Conservation (phyloP, 768 basidiomycete species). For the Suillus brevipes region DNA sequence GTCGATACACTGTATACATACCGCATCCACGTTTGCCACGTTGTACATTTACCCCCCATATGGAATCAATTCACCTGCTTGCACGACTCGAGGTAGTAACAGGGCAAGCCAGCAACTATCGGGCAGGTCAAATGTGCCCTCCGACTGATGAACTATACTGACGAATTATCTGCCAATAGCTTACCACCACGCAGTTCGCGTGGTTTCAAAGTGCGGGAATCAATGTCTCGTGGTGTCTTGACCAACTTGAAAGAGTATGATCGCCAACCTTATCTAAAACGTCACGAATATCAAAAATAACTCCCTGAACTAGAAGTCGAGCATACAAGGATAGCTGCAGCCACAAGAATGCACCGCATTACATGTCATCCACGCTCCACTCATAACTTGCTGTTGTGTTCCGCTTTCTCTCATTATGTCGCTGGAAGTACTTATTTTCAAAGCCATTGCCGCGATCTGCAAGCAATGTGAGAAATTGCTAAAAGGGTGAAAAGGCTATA, state of each 20-base stretch:
- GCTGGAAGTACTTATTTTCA: conserved; percentile 90
- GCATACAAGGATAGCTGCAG: not conserved
- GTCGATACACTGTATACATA: conserved; percentile 12
- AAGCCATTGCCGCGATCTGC: conserved; percentile 91
- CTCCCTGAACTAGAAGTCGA: not conserved
- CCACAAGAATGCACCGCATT: conserved; percentile 20
- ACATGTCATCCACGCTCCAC: conserved; percentile 96
- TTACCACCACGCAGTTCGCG: not conserved
- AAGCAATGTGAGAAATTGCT: conserved; percentile 5
- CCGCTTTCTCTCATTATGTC: conserved; percentile 72
- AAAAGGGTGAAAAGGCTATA: conserved; percentile 1
- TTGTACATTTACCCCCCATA: not conserved
- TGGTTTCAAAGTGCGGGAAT: conserved; percentile 1
- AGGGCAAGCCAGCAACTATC: not conserved
- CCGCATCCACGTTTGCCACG: conserved; percentile 8
- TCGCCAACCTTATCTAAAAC: conserved; percentile 4
- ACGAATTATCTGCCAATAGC: not conserved
- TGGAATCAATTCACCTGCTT: not conserved
- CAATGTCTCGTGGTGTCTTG: conserved; percentile 4
- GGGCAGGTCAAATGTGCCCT: not conserved
- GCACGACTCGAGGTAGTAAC: not conserved
- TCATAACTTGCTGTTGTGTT: conserved; percentile 70
- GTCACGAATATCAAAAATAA: not conserved
- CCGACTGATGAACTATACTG: not conserved
- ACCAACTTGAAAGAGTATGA: not conserved